phyloP scores from a whole-genome alignment of 495 filamentous ascomycete genomes.

The Penicillium steckii region DNA sequence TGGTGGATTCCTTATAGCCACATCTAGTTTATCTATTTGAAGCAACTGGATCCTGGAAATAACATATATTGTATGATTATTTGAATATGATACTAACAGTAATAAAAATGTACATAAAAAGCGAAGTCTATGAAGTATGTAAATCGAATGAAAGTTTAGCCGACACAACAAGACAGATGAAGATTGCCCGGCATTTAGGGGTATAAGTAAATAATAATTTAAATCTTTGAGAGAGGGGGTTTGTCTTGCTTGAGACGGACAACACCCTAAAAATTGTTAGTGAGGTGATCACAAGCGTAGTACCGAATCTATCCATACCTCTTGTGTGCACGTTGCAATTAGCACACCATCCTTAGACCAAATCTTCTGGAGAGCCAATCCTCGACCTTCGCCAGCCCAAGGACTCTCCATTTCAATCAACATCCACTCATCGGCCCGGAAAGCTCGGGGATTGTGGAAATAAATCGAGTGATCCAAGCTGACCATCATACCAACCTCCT shows the following conservation, averaged over 20 bases:
- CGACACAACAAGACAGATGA: not conserved
- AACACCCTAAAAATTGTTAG: constrained; percentile 32
- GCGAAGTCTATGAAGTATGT: constrained; percentile 16
- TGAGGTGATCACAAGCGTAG: constrained; percentile 9
- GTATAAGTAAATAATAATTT: constrained; percentile 11
- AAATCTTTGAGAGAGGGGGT: constrained; percentile 41
- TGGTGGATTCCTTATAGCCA: too few relatives aligned
- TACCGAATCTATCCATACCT: constrained; percentile 30
- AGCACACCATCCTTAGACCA: constrained; percentile 79
- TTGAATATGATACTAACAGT: constrained; percentile 1
- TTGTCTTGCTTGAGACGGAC: constrained; percentile 48
- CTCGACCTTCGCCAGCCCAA: constrained; percentile 90
- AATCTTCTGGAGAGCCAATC: constrained; percentile 83
- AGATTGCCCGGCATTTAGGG: not conserved
- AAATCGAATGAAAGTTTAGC: not conserved
- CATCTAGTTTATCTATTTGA: too few relatives aligned
- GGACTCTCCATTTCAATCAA: constrained; percentile 87
- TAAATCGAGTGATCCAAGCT: constrained; percentile 92
- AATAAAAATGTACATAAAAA: constrained; percentile 2
- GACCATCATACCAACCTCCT: constrained; percentile 88
- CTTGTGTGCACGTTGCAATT: constrained; percentile 62
- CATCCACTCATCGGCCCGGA: constrained; percentile 92
- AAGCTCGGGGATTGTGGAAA: constrained; percentile 80
- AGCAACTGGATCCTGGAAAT: too few relatives aligned
- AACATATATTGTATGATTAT: too few relatives aligned